Percentiles rank a stretch among this genome's conserved stretches.
phyloP scores from a whole-genome alignment of 2,329 filamentous ascomycete species.

The Magnaporthiopsis rhizophila region DNA sequence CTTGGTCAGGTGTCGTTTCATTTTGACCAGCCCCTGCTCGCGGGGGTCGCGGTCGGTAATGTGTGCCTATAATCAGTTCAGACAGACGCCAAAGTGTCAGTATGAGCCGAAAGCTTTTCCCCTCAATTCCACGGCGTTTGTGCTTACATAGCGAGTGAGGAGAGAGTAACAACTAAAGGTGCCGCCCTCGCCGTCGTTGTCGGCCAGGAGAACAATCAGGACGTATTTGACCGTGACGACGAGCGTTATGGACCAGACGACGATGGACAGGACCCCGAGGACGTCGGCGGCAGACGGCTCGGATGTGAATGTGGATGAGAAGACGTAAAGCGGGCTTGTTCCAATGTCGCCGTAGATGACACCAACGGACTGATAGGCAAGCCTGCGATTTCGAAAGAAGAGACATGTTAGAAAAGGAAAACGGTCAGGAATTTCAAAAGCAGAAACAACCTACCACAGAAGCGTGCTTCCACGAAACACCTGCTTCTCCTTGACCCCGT shows the following conservation, averaged over 20 bases:
- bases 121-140: background rate
- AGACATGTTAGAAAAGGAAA: background rate
- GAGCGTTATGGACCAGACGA: slow-evolving; percentile 60
- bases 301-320: slow-evolving; percentile 53
- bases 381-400: slow-evolving; percentile 24
- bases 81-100: background rate
- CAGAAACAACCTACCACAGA: slow-evolving; percentile 9
- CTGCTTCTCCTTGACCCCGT: slow-evolving; percentile 14
- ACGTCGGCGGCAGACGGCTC: slow-evolving; percentile 46
- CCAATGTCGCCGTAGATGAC: slow-evolving; percentile 66
- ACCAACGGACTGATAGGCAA: slow-evolving; percentile 57
- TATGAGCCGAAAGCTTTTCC: too few species aligned
- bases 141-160: slow-evolving; percentile 42
- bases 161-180: slow-evolving; percentile 60
- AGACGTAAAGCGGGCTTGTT: slow-evolving; percentile 60
- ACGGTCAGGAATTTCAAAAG: background rate
- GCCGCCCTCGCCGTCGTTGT: slow-evolving; percentile 62
- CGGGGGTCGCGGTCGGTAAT: slow-evolving; percentile 55
- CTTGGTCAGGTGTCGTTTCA: slow-evolving; percentile 47
- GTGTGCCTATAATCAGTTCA: slow-evolving; percentile 31
- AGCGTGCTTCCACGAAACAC: slow-evolving; percentile 14
- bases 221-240: slow-evolving; percentile 63
- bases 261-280: slow-evolving; percentile 55
- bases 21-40: slow-evolving; percentile 43
- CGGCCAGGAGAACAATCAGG: slow-evolving; percentile 53